Conservation (phyloP, 2,329 filamentous ascomycete genomes). For the Diaporthe citrichinensis region DNA sequence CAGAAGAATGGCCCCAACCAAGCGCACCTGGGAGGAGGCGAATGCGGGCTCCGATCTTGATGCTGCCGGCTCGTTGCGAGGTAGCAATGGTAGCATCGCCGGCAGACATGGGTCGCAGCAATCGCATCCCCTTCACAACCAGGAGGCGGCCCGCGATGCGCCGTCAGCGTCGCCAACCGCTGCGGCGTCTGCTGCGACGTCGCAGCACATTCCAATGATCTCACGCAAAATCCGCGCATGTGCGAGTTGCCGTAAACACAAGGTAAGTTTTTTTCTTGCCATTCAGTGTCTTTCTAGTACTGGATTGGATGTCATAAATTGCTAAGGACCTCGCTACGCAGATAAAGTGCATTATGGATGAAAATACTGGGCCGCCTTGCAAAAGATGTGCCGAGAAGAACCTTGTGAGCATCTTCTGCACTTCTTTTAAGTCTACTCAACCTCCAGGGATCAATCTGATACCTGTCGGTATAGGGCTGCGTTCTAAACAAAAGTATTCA, state of each 20-base stretch:
- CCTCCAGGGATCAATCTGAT: background rate
- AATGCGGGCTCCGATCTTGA: background rate
- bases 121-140: background rate
- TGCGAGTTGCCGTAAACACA: constrained; percentile 58
- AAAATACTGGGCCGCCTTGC: constrained; percentile 54
- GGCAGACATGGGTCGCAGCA: constrained; percentile 3
- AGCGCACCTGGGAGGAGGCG: constrained; percentile 8
- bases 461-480: constrained; percentile 43
- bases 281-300: background rate
- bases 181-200: background rate
- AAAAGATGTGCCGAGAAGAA: constrained; percentile 54
- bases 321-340: constrained; percentile 36
- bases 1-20: constrained; percentile 1
- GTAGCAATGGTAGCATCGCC: background rate
- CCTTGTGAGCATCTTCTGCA: constrained; percentile 43
- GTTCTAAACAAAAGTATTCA: constrained; percentile 58
- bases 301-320: background rate
- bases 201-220: constrained; percentile 44
- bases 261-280: constrained; percentile 46
- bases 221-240: constrained; percentile 58
- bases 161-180: background rate
- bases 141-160: background rate
- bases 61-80: background rate
- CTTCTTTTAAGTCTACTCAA: background rate
- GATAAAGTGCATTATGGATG: constrained; percentile 60